These are phyloP conservation scores for Talaromyces ruber DNA, from an alignment of 495 filamentous ascomycete genomes.

Conservation along the genomic window DNA sequence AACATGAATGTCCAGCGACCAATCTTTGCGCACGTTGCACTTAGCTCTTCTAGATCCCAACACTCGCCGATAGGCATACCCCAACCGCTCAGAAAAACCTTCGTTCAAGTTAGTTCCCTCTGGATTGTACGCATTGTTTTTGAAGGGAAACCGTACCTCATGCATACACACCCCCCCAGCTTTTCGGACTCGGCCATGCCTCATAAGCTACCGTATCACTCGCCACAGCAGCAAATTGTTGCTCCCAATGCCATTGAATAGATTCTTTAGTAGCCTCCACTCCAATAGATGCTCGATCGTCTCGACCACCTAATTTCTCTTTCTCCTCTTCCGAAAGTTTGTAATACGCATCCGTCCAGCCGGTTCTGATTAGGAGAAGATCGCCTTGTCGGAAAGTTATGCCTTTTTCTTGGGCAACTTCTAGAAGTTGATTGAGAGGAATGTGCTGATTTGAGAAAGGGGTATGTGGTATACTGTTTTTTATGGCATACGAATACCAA, in stretches of 20 bases:
- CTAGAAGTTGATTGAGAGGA: conserved; percentile 19
- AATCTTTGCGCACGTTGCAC: conserved; percentile 33
- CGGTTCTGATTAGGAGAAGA: conserved; percentile 20
- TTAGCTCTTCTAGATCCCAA: conserved; percentile 34
- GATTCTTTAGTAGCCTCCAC: conserved; percentile 15
- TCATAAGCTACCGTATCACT: conserved; percentile 21
- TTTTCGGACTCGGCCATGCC: conserved; percentile 9
- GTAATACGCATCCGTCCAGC: conserved; percentile 18
- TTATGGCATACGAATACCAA: conserved; percentile 31
- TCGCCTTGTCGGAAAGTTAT: conserved; percentile 15
- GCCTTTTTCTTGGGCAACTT: conserved; percentile 13
- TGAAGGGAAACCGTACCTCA: conserved; percentile 6
- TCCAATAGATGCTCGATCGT: conserved; percentile 13
- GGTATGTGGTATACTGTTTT: conserved; percentile 13
- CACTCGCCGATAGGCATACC: conserved; percentile 14
- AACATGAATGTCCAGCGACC: conserved; percentile 33
- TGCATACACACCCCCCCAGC: conserved; percentile 7
- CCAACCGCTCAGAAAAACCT: conserved; percentile 12
- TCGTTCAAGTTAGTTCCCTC: neutral
- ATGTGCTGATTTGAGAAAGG: conserved; percentile 22
- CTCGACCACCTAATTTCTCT: conserved; percentile 12
- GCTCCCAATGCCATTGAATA: conserved; percentile 21
- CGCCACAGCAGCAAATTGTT: conserved; percentile 19
- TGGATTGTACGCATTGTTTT: neutral
- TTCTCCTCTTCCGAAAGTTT: conserved; percentile 11